These are phyloP conservation scores for Eimeria zaria DNA, from an alignment of 169 alveolate genomes.

Conservation along the genomic window DNA sequence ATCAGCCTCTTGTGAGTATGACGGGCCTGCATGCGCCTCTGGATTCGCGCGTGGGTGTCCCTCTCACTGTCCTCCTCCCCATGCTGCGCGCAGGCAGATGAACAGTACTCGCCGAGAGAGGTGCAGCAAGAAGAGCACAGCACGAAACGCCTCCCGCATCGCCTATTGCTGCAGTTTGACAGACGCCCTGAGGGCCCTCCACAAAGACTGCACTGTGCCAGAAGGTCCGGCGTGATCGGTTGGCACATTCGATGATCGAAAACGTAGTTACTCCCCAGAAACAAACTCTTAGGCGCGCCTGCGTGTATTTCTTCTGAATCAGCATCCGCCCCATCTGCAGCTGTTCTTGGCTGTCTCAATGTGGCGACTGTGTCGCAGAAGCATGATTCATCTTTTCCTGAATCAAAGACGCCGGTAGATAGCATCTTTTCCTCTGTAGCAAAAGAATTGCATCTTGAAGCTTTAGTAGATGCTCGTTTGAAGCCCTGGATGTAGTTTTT, in stretches of 20 bases:
- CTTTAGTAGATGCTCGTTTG: not conserved
- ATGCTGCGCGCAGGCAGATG: slow-evolving; percentile 19
- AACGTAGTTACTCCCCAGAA: slow-evolving; percentile 82
- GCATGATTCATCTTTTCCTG: not conserved
- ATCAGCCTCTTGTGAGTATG: slow-evolving; percentile 18
- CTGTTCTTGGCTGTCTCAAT: not conserved
- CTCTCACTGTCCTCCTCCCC: slow-evolving; percentile 19
- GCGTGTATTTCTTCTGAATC: not conserved
- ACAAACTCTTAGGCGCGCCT: not conserved
- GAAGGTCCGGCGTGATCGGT: slow-evolving; percentile 71
- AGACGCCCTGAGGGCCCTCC: slow-evolving; percentile 58
- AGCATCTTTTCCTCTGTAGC: not conserved
- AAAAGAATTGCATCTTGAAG: not conserved
- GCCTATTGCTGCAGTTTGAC: slow-evolving; percentile 75
- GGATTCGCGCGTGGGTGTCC: slow-evolving; percentile 27
- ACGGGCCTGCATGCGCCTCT: slow-evolving; percentile 63
- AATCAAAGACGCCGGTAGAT: not conserved
- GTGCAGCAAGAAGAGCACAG: slow-evolving; percentile 77
- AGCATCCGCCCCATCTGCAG: not conserved
- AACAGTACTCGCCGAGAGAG: slow-evolving; percentile 76
- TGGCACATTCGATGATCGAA: slow-evolving; percentile 85
- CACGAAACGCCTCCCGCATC: slow-evolving; percentile 78
- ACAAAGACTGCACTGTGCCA: slow-evolving; percentile 70
- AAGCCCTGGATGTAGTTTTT: slow-evolving; percentile 56
- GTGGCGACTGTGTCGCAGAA: not conserved